phyloP scores from a whole-genome alignment of 345 rosid genomes.

The Lepidium sativum region DNA sequence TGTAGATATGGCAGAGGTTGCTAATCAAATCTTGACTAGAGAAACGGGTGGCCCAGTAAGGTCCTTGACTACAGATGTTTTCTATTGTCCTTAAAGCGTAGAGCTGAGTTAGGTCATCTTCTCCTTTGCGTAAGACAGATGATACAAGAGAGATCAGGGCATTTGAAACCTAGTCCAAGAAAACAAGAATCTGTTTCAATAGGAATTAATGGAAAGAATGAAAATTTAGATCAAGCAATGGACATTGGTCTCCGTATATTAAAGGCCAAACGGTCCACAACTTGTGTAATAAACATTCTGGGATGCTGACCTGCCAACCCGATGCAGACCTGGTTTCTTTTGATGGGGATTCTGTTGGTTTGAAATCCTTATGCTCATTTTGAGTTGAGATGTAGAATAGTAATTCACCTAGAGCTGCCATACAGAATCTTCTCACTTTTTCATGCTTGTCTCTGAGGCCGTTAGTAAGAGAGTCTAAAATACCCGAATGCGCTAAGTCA shows the following conservation, averaged over 20 bases:
- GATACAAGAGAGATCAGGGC: slow-evolving; percentile 85
- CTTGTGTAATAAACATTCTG: neutral
- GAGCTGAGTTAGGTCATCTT: slow-evolving; percentile 92
- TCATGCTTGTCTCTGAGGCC: slow-evolving; percentile 93
- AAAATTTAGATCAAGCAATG: neutral
- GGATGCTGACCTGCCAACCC: slow-evolving; percentile 86
- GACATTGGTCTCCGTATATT: neutral
- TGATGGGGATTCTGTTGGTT: slow-evolving; percentile 72
- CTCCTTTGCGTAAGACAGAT: slow-evolving; percentile 87
- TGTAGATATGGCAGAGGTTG: slow-evolving; percentile 79
- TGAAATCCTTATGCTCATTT: slow-evolving; percentile 63
- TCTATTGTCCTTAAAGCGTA: slow-evolving; percentile 93
- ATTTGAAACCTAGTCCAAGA: slow-evolving; percentile 68
- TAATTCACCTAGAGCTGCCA: slow-evolving; percentile 98
- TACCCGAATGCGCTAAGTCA: slow-evolving; percentile 87
- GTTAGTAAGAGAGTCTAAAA: slow-evolving; percentile 75
- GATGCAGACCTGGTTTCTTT: slow-evolving; percentile 55
- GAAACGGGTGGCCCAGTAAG: slow-evolving; percentile 78
- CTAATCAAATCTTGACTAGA: slow-evolving; percentile 80
- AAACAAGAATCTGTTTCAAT: slow-evolving; percentile 1
- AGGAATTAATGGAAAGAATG: neutral
- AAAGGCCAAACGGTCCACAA: neutral
- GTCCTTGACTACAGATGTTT: slow-evolving; percentile 94
- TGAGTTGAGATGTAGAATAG: slow-evolving; percentile 93
- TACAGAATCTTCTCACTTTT: slow-evolving; percentile 85